phyloP scores from a whole-genome alignment of 148 eudicot species.

The Simmondsia chinensis region DNA sequence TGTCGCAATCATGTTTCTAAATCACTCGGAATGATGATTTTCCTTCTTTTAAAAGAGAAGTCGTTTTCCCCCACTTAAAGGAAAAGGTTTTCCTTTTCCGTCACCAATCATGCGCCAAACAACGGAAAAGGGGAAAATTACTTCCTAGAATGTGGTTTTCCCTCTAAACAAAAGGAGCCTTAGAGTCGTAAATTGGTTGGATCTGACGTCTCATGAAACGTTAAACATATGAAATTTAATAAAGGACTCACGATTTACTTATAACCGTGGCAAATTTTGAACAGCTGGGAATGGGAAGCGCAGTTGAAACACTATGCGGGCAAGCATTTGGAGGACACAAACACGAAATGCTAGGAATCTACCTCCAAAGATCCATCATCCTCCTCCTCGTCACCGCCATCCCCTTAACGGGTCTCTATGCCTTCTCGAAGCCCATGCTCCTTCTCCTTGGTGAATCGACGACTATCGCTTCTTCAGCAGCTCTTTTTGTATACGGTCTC shows the following conservation, averaged over 20 bases:
- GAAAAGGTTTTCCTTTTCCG: too few species aligned
- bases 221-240: background rate
- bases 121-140: too few species aligned
- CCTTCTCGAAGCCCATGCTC: constrained; percentile 30
- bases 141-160: too few species aligned
- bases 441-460: constrained; percentile 30
- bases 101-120: too few species aligned
- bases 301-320: constrained; percentile 55
- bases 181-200: too few species aligned
- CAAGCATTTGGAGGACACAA: constrained; percentile 47
- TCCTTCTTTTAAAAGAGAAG: too few species aligned
- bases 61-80: too few species aligned
- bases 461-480: constrained; percentile 30
- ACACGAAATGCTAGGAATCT: constrained; percentile 39
- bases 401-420: constrained; percentile 23
- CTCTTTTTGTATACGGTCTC: constrained; percentile 30
- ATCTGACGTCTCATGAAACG: background rate
- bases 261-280: background rate
- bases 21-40: too few species aligned
- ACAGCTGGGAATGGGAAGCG: constrained; percentile 62
- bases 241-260: background rate
- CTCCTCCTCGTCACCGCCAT: constrained; percentile 27
- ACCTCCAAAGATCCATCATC: constrained; percentile 39
- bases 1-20: too few species aligned
- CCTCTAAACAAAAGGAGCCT: too few species aligned